Conservation (phyloP, 768 basidiomycete species). For the Leccinum longicurvipes region DNA sequence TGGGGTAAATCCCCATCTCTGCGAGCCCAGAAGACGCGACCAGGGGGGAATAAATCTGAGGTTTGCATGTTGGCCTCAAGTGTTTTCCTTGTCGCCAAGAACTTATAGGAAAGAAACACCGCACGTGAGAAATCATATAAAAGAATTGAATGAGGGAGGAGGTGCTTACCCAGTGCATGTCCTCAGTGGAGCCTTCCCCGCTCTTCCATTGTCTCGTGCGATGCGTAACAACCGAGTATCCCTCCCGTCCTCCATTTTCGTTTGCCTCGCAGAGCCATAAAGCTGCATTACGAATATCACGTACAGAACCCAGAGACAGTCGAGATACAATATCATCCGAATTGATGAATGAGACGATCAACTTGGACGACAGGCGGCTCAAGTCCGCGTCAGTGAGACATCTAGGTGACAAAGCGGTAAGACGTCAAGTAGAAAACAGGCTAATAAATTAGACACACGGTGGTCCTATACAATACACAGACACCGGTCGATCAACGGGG, state of each 20-base stretch:
- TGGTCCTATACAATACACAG: slow-evolving; percentile 77
- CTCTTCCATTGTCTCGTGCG: slow-evolving; percentile 60
- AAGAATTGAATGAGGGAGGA: background rate
- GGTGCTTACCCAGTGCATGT: slow-evolving; percentile 48
- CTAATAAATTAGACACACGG: slow-evolving; percentile 48
- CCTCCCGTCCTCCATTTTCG: slow-evolving; percentile 35
- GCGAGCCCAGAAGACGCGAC: slow-evolving; percentile 76
- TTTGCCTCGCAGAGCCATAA: slow-evolving; percentile 80
- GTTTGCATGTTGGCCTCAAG: slow-evolving; percentile 82
- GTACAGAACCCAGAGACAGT: slow-evolving; percentile 72
- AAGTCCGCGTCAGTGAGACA: slow-evolving; percentile 62
- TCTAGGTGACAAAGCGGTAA: slow-evolving; percentile 31
- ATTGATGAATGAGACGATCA: slow-evolving; percentile 77
- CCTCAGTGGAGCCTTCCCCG: slow-evolving; percentile 53
- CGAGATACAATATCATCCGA: slow-evolving; percentile 81
- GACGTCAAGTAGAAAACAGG: background rate
- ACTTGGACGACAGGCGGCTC: slow-evolving; percentile 52
- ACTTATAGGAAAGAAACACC: slow-evolving; percentile 39
- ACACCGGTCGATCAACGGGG: slow-evolving; percentile 60
- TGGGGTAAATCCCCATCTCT: slow-evolving; percentile 68
- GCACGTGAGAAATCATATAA: background rate
- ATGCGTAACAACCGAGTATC: slow-evolving; percentile 39
- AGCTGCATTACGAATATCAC: slow-evolving; percentile 71
- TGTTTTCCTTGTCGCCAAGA: slow-evolving; percentile 76
- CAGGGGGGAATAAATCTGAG: slow-evolving; percentile 71